Evolutionary conservation across 116 monocot species (phyloP).

Genomic region (Posidonia oceanica): DNA sequence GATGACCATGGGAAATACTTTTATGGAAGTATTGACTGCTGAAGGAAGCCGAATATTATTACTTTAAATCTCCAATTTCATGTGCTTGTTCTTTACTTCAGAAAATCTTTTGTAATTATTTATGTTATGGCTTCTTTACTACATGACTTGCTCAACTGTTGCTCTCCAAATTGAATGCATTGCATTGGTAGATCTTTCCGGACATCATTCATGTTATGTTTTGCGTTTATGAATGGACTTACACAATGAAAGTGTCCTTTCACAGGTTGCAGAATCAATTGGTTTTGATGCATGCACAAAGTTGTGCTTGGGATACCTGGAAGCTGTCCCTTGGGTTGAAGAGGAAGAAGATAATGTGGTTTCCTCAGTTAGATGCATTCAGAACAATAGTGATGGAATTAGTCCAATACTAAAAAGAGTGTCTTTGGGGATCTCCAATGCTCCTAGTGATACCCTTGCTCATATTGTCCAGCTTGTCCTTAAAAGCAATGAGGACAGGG

Average conservation of each 20-base stretch:
- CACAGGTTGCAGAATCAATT: constrained; percentile 77
- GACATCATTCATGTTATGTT: no score
- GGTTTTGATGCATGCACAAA: constrained; percentile 63
- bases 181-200: no score
- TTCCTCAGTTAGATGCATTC: constrained; percentile 48
- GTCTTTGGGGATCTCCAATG: constrained; percentile 37
- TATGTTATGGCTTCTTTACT: no score
- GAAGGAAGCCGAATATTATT: no score
- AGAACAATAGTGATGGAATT: constrained; percentile 35
- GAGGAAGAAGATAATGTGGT: constrained; percentile 96
- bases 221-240: no score
- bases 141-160: no score
- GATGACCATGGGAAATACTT: no score
- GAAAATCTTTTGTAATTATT: no score
- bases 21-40: no score
- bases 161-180: no score
- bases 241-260: background rate
- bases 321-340: constrained; percentile 91
- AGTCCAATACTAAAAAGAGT: constrained; percentile 74
- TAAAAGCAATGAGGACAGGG: constrained; percentile 81
- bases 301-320: constrained; percentile 85
- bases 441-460: constrained; percentile 68
- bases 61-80: no score
- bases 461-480: constrained; percentile 79
- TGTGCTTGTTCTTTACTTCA: no score